Conservation (phyloP, 73 alveolate genomes). For the Paraurostyla sp. region DNA sequence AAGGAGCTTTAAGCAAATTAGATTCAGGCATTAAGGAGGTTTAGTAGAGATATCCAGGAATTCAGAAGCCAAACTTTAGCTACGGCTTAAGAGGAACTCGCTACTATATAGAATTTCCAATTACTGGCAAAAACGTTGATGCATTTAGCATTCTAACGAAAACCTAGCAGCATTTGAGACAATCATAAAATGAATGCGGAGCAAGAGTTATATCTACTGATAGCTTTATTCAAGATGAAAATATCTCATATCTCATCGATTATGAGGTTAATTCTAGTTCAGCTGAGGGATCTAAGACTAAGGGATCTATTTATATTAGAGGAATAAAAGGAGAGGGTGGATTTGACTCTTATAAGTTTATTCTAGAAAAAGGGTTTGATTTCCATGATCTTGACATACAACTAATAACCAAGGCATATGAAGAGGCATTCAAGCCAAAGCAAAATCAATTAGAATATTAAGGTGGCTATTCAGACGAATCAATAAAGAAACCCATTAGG, state of each 20-base stretch:
- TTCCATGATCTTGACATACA: slow-evolving; percentile 80
- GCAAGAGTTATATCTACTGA: slow-evolving; percentile 73
- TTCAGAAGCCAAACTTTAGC: slow-evolving; percentile 61
- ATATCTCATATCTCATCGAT: slow-evolving; percentile 64
- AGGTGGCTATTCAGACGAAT: background rate
- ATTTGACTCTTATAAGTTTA: slow-evolving; percentile 76
- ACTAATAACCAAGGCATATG: slow-evolving; percentile 76
- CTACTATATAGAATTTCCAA: slow-evolving; percentile 76
- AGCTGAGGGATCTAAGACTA: slow-evolving; percentile 70
- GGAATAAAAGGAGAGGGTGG: slow-evolving; percentile 83
- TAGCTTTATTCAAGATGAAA: slow-evolving; percentile 51
- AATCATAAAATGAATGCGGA: slow-evolving; percentile 70
- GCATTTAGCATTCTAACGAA: slow-evolving; percentile 56
- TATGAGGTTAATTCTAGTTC: slow-evolving; percentile 58
- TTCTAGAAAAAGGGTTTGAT: slow-evolving; percentile 79
- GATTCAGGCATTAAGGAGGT: slow-evolving; percentile 75
- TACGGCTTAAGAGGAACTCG: slow-evolving; percentile 78
- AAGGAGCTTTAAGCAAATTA: slow-evolving; percentile 33
- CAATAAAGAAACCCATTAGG: slow-evolving; percentile 13
- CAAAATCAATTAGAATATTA: background rate
- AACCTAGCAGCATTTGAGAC: slow-evolving; percentile 38
- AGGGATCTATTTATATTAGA: slow-evolving; percentile 83
- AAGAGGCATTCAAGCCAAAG: slow-evolving; percentile 80
- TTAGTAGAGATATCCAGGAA: slow-evolving; percentile 58
- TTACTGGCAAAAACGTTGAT: slow-evolving; percentile 71